These are phyloP conservation scores for Xylaria sp. DNA, from an alignment of 2,329 filamentous ascomycete species.

Conservation along the genomic window DNA sequence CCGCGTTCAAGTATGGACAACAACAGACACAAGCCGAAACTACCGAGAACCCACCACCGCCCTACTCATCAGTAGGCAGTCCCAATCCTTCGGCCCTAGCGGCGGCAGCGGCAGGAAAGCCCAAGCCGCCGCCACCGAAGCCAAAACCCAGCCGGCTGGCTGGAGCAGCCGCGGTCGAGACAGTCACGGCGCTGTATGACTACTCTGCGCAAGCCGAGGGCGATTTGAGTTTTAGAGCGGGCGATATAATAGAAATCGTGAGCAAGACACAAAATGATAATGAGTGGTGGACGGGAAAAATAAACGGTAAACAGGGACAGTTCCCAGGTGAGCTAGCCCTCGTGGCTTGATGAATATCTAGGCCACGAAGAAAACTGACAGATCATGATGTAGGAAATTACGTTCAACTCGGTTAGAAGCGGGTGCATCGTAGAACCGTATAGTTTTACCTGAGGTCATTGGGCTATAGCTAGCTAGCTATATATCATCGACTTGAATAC, in stretches of 20 bases:
- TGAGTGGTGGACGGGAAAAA: conserved; percentile 93
- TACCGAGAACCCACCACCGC: conserved; percentile 73
- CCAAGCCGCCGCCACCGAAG: conserved; percentile 75
- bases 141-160: conserved; percentile 79
- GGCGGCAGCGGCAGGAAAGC: conserved; percentile 68
- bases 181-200: conserved; percentile 91
- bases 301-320: conserved; percentile 84
- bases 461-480: not conserved
- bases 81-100: conserved; percentile 51
- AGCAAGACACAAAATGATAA: conserved; percentile 87
- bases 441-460: conserved; percentile 16
- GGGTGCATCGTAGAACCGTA: conserved; percentile 22
- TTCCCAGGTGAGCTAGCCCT: conserved; percentile 80
- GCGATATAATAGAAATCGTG: conserved; percentile 90
- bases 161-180: conserved; percentile 73
- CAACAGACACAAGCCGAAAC: conserved; percentile 54
- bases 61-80: conserved; percentile 66
- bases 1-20: conserved; percentile 48
- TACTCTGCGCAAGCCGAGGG: conserved; percentile 96
- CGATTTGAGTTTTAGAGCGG: conserved; percentile 88
- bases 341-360: too few species aligned
- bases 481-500: conserved; percentile 11
- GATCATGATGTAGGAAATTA: conserved; percentile 57
- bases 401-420: conserved; percentile 54
- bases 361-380: conserved; percentile 41